A percentile compares a stretch with the other conserved stretches of the same genome.
Evolutionary conservation across 2,329 filamentous ascomycete species (phyloP).

Genomic region (Talaromyces albobiverticillius): DNA sequence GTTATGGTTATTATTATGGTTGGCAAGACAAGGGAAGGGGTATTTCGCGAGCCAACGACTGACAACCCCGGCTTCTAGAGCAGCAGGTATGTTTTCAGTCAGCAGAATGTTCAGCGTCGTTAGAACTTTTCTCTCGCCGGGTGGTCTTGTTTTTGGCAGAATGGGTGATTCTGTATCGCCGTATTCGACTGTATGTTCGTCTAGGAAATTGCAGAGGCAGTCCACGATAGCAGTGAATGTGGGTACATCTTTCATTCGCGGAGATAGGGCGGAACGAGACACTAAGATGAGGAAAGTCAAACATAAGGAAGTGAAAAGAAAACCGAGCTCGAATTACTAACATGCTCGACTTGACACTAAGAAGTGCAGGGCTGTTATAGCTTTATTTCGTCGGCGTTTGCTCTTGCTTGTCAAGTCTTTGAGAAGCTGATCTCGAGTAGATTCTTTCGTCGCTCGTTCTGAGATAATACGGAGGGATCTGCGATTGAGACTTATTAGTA

Average conservation of each 20-base stretch:
- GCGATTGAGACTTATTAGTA: neutral
- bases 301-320: neutral
- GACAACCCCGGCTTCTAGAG: conserved; percentile 63
- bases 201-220: conserved; percentile 41
- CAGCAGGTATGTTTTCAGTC: conserved; percentile 56
- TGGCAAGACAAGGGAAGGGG: conserved; percentile 59
- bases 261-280: conserved; percentile 33
- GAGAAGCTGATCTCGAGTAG: conserved; percentile 39
- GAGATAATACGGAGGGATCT: conserved; percentile 47
- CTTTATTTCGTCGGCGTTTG: conserved; percentile 34
- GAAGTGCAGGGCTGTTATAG: conserved; percentile 43
- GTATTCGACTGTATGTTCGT: conserved; percentile 35
- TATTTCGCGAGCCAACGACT: conserved; percentile 73
- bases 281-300: conserved; percentile 24
- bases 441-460: conserved; percentile 42
- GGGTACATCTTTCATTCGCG: conserved; percentile 30
- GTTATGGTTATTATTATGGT: conserved; percentile 27
- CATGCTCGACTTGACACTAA: conserved; percentile 39
- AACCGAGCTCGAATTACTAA: too few species aligned
- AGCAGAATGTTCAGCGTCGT: conserved; percentile 60
- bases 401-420: conserved; percentile 40
- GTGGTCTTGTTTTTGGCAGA: conserved; percentile 38
- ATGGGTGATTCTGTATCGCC: conserved; percentile 35
- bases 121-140: conserved; percentile 42
- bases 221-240: conserved; percentile 40